Conservation (phyloP, 371 early-diverging fungal species). For the Smittium culicis region DNA sequence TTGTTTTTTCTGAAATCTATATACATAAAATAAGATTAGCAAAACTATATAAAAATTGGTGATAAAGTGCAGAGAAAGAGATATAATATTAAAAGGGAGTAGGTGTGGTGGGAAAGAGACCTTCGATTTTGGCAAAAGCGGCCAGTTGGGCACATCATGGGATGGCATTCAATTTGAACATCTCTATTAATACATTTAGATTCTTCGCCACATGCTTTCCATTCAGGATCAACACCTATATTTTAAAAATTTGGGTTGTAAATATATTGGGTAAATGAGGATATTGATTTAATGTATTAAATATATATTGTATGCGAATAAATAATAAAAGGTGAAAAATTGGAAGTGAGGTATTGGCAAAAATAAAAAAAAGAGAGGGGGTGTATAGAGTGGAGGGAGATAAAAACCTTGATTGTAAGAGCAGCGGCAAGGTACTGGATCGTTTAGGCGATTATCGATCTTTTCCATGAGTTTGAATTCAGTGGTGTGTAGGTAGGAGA, state of each 20-base stretch:
- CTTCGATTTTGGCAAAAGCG: conserved; percentile 73
- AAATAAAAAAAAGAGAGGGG: not conserved
- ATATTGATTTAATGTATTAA: too few relatives aligned
- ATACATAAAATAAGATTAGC: not conserved
- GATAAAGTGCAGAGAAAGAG: too few relatives aligned
- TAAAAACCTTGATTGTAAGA: conserved; percentile 18
- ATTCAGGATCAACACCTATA: conserved; percentile 18
- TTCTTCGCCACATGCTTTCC: conserved; percentile 70
- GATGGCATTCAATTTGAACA: conserved; percentile 83
- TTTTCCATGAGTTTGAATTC: conserved; percentile 24
- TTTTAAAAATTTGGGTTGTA: not conserved
- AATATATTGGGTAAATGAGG: too few relatives aligned
- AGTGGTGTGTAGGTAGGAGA: conserved; percentile 22
- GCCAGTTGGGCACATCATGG: conserved; percentile 77
- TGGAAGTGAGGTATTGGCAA: too few relatives aligned
- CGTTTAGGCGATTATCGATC: conserved; percentile 22
- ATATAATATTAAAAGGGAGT: not conserved
- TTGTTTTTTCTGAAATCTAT: conserved; percentile 65
- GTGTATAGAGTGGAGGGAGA: not conserved
- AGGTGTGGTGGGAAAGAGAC: conserved; percentile 22
- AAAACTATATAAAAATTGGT: not conserved
- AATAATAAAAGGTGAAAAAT: too few relatives aligned
- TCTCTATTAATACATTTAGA: conserved; percentile 82
- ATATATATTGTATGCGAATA: too few relatives aligned
- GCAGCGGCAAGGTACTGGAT: conserved; percentile 27